Percentiles rank a stretch among this genome's conserved stretches.
Evolutionary conservation across 2,329 filamentous ascomycete species (phyloP).

Genomic region (Aspergillus sp.): DNA sequence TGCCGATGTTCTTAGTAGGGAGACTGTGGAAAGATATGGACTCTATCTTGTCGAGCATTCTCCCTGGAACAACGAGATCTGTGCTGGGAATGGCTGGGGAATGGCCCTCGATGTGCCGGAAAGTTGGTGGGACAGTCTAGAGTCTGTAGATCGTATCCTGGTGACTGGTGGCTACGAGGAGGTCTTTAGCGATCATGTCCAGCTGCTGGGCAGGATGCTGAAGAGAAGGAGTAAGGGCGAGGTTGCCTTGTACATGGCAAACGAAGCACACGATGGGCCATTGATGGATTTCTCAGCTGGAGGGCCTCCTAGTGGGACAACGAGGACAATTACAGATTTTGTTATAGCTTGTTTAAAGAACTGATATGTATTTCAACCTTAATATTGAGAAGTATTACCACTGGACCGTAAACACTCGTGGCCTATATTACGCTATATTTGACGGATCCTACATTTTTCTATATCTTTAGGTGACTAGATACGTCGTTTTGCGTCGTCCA

Average conservation of each 20-base stretch:
- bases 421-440: not conserved
- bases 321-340: not conserved
- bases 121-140: conserved; percentile 19
- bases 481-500: not conserved
- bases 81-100: conserved; percentile 20
- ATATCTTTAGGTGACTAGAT: too few relatives aligned
- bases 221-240: not conserved
- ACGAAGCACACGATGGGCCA: conserved; percentile 24
- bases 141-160: conserved; percentile 14
- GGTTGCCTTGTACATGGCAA: conserved; percentile 14
- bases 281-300: conserved; percentile 24
- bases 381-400: not conserved
- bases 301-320: not conserved
- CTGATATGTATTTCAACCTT: not conserved
- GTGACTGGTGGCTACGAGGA: conserved; percentile 23
- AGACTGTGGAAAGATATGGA: conserved; percentile 15
- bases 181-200: conserved; percentile 23
- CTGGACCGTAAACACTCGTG: not conserved
- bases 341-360: not conserved
- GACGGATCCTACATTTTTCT: too few relatives aligned
- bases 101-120: conserved; percentile 25
- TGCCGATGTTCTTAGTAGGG: conserved; percentile 14
- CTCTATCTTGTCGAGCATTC: conserved; percentile 15
- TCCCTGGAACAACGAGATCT: conserved; percentile 22
- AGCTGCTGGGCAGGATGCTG: conserved; percentile 11